Evolutionary conservation across 768 basidiomycete species (phyloP).

Genomic region (Auriscalpium orientale): DNA sequence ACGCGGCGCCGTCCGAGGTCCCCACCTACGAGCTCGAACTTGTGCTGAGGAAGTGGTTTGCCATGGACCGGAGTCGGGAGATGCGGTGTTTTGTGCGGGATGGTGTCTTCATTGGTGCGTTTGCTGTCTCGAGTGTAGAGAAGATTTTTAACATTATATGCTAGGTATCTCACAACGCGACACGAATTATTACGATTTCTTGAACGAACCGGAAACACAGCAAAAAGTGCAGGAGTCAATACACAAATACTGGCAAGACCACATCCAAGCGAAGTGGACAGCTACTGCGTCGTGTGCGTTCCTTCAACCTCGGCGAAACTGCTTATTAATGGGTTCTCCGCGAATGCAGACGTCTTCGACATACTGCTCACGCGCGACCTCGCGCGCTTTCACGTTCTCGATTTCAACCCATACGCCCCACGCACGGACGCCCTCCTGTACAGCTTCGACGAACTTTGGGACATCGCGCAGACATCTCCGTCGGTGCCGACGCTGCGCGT

Average conservation of each 20-base stretch:
- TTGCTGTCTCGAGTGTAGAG: neutral
- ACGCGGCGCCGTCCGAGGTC: neutral
- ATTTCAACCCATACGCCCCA: constrained; percentile 84
- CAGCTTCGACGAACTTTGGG: constrained; percentile 65
- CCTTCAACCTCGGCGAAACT: neutral
- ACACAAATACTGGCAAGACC: constrained; percentile 55
- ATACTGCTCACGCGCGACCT: constrained; percentile 80
- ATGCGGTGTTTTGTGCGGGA: constrained; percentile 85
- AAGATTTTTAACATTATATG: neutral
- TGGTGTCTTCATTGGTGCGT: constrained; percentile 64
- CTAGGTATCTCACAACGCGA: constrained; percentile 85
- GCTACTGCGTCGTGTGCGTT: constrained; percentile 58
- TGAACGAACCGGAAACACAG: constrained; percentile 55
- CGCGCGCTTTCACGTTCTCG: constrained; percentile 69
- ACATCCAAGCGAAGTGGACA: constrained; percentile 56
- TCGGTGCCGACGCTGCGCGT: constrained; percentile 41
- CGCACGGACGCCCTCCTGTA: constrained; percentile 88
- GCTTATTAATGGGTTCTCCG: too few species aligned
- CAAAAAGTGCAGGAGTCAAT: constrained; percentile 46
- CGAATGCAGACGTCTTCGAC: constrained; percentile 70
- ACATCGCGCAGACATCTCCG: constrained; percentile 23
- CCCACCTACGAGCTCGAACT: constrained; percentile 65
- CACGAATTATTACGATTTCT: constrained; percentile 80
- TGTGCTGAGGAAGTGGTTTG: constrained; percentile 85
- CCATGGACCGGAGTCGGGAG: constrained; percentile 78